These are phyloP conservation scores for Termitomyces sp. DNA, from an alignment of 768 basidiomycete genomes.

Conservation along the genomic window DNA sequence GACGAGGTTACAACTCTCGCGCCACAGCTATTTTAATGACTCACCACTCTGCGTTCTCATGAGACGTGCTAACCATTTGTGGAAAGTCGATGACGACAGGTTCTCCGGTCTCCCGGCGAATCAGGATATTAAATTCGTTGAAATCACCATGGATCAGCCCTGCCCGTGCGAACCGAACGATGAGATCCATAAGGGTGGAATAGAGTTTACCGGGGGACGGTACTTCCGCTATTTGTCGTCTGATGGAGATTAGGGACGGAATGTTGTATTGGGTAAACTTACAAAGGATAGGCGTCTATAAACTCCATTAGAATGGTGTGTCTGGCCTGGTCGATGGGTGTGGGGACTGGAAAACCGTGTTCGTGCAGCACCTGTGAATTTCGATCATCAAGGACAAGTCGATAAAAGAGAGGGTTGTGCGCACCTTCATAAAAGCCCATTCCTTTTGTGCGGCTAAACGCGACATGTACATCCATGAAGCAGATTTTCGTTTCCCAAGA, in stretches of 20 bases:
- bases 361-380: conserved; percentile 74
- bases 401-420: not conserved
- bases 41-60: conserved; percentile 94
- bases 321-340: conserved; percentile 89
- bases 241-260: conserved; percentile 21
- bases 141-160: conserved; percentile 99
- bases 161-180: conserved; percentile 87
- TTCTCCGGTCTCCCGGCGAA: conserved; percentile 64
- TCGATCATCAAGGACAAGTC: not conserved
- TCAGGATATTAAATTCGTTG: conserved; percentile 99
- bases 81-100: conserved; percentile 97
- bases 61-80: conserved; percentile 98
- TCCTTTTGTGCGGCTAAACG: conserved; percentile 95
- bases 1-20: conserved; percentile 6
- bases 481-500: conserved; percentile 89
- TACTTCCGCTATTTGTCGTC: conserved; percentile 82
- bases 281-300: conserved; percentile 94
- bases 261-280: conserved; percentile 22
- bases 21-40: conserved; percentile 14
- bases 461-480: conserved; percentile 99
- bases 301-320: conserved; percentile 97
- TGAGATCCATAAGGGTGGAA: conserved; percentile 89
- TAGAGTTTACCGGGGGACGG: conserved; percentile 88
- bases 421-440: conserved; percentile 97
- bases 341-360: conserved; percentile 89